Base-by-base conservation (phyloP, 1,139 yeast species). In the Kurtzmaniella quercitrusa region DNA sequence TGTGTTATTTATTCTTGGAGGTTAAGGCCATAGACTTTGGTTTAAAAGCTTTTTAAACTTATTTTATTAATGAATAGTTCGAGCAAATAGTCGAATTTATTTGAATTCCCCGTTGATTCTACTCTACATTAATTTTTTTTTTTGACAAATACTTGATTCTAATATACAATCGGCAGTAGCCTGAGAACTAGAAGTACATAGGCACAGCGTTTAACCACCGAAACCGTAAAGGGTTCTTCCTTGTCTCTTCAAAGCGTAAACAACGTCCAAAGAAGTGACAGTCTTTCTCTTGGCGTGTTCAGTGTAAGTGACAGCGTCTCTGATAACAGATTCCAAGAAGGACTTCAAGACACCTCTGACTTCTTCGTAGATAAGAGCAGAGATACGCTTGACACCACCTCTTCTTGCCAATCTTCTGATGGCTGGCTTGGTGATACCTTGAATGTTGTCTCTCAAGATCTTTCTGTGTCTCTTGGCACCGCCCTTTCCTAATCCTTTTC, bases 281-380 rank as follows among this genome's bases (percentile, higher is more conserved):
- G 98, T 93, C 89, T 93, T 93, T 84, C 98, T 89, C 94, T 93
- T 93, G 65, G 98, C 98, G 83, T 93, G 98, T 78, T 93, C 98
- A 60, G 98, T 93, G 80, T 93, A 93, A 62, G 97, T 89, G 62
- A 93, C 97, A 61, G 98, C 98, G 65, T 93, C 98, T 79, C 97
- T 88, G 74, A 93, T 93, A 61, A 91, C 97, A 66, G 87, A 84
- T 76, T 89, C 97, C 67, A 93, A 82, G 86, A 91, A 93, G 49
- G 95, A 80, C 78, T 91, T 91, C 60, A 93, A 81, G 59, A 93
- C 98, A 57, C 87, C 93, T 79, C 98, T 88, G 64, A 94, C 96
- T 80, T 91, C 97, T 78, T 93, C 98, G 80, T 93, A 93, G 72
- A 93, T 91, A 69, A 91, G 80, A 67, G 96, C 98, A 54, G 98